Conservation (phyloP, 768 basidiomycete genomes). For the Termitomyces sp. region DNA sequence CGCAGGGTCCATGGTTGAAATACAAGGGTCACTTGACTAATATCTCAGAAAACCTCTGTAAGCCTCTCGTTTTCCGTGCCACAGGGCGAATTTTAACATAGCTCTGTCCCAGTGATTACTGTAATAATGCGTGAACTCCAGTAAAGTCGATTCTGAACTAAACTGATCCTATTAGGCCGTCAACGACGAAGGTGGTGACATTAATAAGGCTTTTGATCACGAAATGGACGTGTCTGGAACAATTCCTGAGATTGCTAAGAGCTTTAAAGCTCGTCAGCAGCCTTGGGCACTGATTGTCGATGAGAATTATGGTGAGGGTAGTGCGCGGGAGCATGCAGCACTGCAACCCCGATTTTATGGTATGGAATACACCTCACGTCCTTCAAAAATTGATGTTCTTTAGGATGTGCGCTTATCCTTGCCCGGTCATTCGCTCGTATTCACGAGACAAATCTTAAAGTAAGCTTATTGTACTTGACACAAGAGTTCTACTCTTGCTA, state of each 20-base stretch:
- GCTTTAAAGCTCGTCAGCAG: constrained; percentile 74
- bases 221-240: constrained; percentile 62
- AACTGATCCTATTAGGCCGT: constrained; percentile 50
- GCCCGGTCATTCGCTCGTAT: constrained; percentile 96
- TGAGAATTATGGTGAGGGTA: constrained; percentile 97
- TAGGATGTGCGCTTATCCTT: constrained; percentile 82
- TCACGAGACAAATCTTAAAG: constrained; percentile 96
- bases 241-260: constrained; percentile 88
- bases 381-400: constrained; percentile 2
- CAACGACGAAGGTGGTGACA: constrained; percentile 92
- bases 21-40: constrained; percentile 97
- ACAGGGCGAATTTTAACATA: constrained; percentile 1
- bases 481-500: constrained; percentile 1
- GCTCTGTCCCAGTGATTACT: constrained; percentile 65
- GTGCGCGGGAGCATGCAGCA: constrained; percentile 96
- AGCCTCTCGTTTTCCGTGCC: constrained; percentile 23
- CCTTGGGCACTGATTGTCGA: constrained; percentile 95
- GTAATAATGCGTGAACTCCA: constrained; percentile 28
- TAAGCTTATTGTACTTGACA: constrained; percentile 22
- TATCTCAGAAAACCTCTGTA: constrained; percentile 92
- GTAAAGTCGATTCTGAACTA: neutral
- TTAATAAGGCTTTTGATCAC: constrained; percentile 87
- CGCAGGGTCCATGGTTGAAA: constrained; percentile 94
- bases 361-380: constrained; percentile 20
- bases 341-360: constrained; percentile 95